These are phyloP conservation scores for Candida neerlandica DNA, from an alignment of 1,139 yeast species.

Conservation along the genomic window DNA sequence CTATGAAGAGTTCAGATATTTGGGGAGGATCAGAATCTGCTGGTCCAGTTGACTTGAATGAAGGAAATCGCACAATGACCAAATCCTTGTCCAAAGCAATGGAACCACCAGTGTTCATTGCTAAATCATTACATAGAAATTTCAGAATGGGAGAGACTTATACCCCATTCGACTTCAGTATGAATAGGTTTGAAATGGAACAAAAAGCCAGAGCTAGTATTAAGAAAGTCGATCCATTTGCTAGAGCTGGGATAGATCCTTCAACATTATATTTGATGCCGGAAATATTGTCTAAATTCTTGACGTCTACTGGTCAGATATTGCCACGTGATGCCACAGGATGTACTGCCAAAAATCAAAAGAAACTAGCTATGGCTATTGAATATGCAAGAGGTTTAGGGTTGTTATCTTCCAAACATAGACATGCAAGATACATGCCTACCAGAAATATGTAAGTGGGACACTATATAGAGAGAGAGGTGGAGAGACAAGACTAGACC, in stretches of 20 bases:
- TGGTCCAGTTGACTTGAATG: slow-evolving; percentile 7
- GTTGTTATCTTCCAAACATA: slow-evolving; percentile 62
- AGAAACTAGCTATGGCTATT: slow-evolving; percentile 63
- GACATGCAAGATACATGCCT: slow-evolving; percentile 51
- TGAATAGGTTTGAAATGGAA: slow-evolving; percentile 51
- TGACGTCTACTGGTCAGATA: slow-evolving; percentile 68
- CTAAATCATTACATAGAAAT: slow-evolving; percentile 33
- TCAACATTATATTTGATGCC: slow-evolving; percentile 68
- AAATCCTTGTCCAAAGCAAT: slow-evolving; percentile 28
- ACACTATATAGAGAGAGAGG: neutral
- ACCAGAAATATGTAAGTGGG: slow-evolving; percentile 32
- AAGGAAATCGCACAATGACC: slow-evolving; percentile 15
- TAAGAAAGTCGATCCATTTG: slow-evolving; percentile 41
- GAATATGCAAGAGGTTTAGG: slow-evolving; percentile 73
- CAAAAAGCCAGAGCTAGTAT: slow-evolving; percentile 19
- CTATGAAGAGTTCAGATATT: slow-evolving; percentile 31
- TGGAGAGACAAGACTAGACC: too few relatives aligned
- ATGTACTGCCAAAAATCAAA: slow-evolving; percentile 61
- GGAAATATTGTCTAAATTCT: slow-evolving; percentile 57
- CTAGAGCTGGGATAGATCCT: slow-evolving; percentile 62
- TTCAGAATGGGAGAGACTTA: slow-evolving; percentile 52
- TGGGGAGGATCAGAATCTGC: slow-evolving; percentile 41
- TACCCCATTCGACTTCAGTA: slow-evolving; percentile 76
- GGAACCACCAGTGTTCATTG: slow-evolving; percentile 25
- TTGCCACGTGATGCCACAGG: slow-evolving; percentile 70